Evolutionary conservation across 305 asterid genomes (phyloP).

Genomic region (Lippia alba): DNA sequence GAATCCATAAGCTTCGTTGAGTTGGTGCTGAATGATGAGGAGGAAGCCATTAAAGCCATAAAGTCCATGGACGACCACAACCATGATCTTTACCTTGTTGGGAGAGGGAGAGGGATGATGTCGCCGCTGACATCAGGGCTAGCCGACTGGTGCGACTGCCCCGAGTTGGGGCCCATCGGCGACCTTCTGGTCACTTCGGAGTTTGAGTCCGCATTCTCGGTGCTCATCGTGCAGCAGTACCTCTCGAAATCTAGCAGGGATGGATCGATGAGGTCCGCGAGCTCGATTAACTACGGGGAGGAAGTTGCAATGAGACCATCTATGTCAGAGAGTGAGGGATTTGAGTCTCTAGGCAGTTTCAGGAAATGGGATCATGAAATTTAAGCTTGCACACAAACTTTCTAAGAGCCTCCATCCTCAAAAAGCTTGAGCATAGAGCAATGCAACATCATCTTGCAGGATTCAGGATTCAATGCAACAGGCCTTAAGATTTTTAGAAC

Average conservation of each 20-base stretch:
- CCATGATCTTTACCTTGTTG: constrained; percentile 77
- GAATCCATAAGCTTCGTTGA: constrained; percentile 53
- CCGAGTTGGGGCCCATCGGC: constrained; percentile 90
- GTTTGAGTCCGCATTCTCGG: constrained; percentile 70
- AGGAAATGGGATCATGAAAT: constrained; percentile 52
- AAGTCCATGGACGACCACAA: constrained; percentile 73
- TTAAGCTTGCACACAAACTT: constrained; percentile 18
- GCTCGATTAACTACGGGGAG: constrained; percentile 47
- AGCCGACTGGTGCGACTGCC: constrained; percentile 97
- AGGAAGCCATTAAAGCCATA: constrained; percentile 75
- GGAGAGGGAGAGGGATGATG: constrained; percentile 70
- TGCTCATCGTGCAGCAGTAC: constrained; percentile 87
- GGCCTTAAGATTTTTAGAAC: constrained; percentile 12
- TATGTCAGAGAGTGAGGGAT: constrained; percentile 50
- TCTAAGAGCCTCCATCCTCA: neutral
- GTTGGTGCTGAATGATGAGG: constrained; percentile 76
- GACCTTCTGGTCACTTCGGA: constrained; percentile 90
- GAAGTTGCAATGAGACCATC: constrained; percentile 54
- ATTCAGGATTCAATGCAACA: constrained; percentile 19
- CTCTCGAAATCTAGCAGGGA: constrained; percentile 39
- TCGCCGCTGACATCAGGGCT: constrained; percentile 79
- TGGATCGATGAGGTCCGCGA: constrained; percentile 50
- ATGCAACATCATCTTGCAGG: neutral
- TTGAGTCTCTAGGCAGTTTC: constrained; percentile 56
- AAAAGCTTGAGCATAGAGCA: neutral